phyloP scores from a whole-genome alignment of 768 basidiomycete genomes.

The Lepiota subincarnata region DNA sequence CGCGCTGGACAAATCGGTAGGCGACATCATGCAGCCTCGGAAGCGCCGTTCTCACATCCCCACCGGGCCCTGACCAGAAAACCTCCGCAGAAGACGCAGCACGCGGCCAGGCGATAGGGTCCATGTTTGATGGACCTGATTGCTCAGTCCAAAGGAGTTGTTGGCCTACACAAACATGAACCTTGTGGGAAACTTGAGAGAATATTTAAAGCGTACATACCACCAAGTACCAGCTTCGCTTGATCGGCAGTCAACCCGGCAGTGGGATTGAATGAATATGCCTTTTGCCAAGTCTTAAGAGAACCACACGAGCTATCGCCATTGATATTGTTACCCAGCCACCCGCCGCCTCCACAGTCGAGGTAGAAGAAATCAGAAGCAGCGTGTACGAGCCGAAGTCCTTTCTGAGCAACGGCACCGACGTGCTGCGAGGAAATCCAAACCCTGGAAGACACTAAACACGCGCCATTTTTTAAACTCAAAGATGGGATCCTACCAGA shows the following conservation, averaged over 20 bases:
- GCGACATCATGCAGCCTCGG: slow-evolving; percentile 66
- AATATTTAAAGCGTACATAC: slow-evolving; percentile 34
- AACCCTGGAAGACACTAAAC: slow-evolving; percentile 35
- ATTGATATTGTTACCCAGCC: slow-evolving; percentile 48
- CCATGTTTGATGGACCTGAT: slow-evolving; percentile 59
- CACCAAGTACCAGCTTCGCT: slow-evolving; percentile 60
- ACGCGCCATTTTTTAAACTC: too few relatives aligned
- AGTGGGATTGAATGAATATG: slow-evolving; percentile 45
- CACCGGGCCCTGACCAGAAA: slow-evolving; percentile 65
- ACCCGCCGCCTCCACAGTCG: slow-evolving; percentile 71
- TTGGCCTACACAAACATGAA: slow-evolving; percentile 24
- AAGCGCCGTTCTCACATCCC: slow-evolving; percentile 45
- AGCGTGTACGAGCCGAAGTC: slow-evolving; percentile 61
- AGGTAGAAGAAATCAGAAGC: slow-evolving; percentile 79
- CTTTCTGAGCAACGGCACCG: slow-evolving; percentile 53
- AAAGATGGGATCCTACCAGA: slow-evolving; percentile 38
- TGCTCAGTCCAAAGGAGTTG: slow-evolving; percentile 76
- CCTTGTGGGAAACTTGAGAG: not conserved
- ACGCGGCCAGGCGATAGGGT: slow-evolving; percentile 67
- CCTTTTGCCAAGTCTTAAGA: slow-evolving; percentile 79
- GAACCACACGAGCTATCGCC: slow-evolving; percentile 74
- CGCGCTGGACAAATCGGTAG: slow-evolving; percentile 58
- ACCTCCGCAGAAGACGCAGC: slow-evolving; percentile 65
- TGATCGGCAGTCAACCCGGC: slow-evolving; percentile 48
- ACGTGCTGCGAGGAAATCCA: slow-evolving; percentile 70